These are phyloP conservation scores for Monosporascus sp. DNA, from an alignment of 2,329 filamentous ascomycete genomes.

Conservation along the genomic window DNA sequence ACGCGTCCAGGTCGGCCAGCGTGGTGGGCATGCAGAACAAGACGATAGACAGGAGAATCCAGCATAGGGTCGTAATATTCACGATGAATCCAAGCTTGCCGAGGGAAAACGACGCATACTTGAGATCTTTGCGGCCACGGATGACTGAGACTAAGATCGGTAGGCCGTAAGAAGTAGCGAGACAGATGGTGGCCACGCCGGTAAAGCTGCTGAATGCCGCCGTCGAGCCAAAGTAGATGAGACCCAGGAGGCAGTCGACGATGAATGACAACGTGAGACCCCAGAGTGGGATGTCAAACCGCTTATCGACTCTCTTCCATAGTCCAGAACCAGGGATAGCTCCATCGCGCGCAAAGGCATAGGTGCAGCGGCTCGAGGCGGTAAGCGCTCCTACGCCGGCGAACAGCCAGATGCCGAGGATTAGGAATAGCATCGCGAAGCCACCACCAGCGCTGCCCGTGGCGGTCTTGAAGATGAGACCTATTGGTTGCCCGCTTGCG, in stretches of 20 bases:
- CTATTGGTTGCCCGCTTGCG: constrained; percentile 70
- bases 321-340: constrained; percentile 65
- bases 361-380: constrained; percentile 68
- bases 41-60: constrained; percentile 65
- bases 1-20: constrained; percentile 46
- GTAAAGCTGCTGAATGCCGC: constrained; percentile 78
- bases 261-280: constrained; percentile 62
- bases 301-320: constrained; percentile 60
- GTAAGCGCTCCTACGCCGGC: constrained; percentile 71
- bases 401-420: constrained; percentile 72
- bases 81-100: constrained; percentile 63
- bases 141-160: constrained; percentile 69
- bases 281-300: constrained; percentile 64
- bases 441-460: constrained; percentile 69
- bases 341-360: constrained; percentile 70
- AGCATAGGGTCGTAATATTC: constrained; percentile 62
- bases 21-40: constrained; percentile 72
- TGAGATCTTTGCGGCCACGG: constrained; percentile 60
- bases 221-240: constrained; percentile 74
- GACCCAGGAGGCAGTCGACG: constrained; percentile 65
- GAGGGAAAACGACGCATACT: constrained; percentile 60
- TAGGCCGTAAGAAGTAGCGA: constrained; percentile 69
- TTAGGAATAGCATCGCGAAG: constrained; percentile 69
- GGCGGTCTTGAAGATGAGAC: constrained; percentile 67
- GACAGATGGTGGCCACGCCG: constrained; percentile 72